Percentiles rank a stretch among this genome's conserved stretches.
phyloP scores from a whole-genome alignment of 2,329 filamentous ascomycete species.

The Parafenestella ontariensis region DNA sequence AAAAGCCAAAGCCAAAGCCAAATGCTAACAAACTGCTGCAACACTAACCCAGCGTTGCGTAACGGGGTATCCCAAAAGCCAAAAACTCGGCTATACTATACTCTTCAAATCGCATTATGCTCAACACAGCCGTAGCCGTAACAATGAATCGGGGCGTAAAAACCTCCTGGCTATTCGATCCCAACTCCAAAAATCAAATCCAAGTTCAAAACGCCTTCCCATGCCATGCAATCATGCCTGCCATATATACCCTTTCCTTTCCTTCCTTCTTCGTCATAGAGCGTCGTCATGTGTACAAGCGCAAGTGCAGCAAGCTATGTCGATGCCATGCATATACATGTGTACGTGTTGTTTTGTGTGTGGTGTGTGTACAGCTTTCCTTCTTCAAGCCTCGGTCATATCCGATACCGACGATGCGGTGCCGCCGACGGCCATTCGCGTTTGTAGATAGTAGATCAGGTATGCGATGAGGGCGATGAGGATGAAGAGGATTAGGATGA shows the following conservation, averaged over 20 bases:
- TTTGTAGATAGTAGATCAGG: constrained; percentile 58
- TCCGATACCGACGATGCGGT: constrained; percentile 40
- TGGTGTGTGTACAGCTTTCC: background rate
- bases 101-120: background rate
- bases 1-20: background rate
- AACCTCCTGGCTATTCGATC: background rate
- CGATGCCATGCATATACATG: too few relatives aligned
- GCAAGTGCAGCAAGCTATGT: too few relatives aligned
- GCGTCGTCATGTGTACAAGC: background rate
- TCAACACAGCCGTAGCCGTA: too few relatives aligned
- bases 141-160: too few relatives aligned
- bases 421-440: constrained; percentile 49
- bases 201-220: background rate
- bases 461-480: constrained; percentile 58
- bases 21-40: too few relatives aligned
- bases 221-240: background rate
- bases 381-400: constrained; percentile 30
- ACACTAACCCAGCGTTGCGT: background rate
- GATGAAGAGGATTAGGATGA: constrained; percentile 61
- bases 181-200: background rate
- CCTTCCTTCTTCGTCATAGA: background rate
- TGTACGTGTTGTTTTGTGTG: background rate
- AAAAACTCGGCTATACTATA: background rate
- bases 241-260: background rate
- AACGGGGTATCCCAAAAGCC: constrained; percentile 10